These are phyloP conservation scores for Leucocoprinus birnbaumii DNA, from an alignment of 768 basidiomycete genomes.

Conservation along the genomic window DNA sequence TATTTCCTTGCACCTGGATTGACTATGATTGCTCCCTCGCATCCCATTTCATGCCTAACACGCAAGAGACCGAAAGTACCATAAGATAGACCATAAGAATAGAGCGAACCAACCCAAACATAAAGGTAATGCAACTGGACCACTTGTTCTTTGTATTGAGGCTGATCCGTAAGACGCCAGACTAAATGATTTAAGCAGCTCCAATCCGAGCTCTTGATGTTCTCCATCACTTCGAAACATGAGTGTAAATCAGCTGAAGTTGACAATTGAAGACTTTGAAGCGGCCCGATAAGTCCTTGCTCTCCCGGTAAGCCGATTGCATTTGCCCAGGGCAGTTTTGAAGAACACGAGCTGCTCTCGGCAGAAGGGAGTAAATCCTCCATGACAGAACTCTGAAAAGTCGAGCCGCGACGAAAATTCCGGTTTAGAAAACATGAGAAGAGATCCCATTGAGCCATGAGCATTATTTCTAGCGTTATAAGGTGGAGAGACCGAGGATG, in stretches of 20 bases:
- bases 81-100: neutral
- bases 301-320: constrained; percentile 4
- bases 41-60: neutral
- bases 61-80: neutral
- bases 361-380: constrained; percentile 2
- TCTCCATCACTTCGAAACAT: neutral
- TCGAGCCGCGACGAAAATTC: neutral
- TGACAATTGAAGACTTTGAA: no score
- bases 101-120: neutral
- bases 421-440: neutral
- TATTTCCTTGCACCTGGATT: neutral
- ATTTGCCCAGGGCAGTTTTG: neutral
- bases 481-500: constrained; percentile 5
- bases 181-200: neutral
- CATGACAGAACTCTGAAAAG: neutral
- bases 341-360: neutral
- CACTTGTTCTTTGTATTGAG: neutral
- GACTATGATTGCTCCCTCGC: neutral
- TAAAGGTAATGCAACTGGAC: neutral
- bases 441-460: neutral
- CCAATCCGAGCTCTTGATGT: neutral
- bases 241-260: neutral
- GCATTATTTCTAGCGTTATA: neutral
- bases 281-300: neutral
- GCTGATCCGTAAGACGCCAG: neutral